Conservation (phyloP, 495 filamentous ascomycete genomes). For the Neurospora sp. region DNA sequence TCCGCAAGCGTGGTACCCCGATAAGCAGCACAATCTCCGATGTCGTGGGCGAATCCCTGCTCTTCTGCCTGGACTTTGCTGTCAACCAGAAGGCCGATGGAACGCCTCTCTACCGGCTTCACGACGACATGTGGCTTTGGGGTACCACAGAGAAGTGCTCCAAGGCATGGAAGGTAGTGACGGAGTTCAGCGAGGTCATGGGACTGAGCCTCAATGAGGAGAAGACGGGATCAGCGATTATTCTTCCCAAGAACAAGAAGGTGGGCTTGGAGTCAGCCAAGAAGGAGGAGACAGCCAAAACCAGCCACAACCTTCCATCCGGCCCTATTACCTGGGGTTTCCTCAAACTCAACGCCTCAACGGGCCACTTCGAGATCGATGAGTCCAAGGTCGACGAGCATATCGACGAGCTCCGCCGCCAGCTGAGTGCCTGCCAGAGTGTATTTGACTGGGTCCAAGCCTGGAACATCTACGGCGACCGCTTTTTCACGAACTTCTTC, state of each 20-base stretch:
- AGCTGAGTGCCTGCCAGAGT: conserved; percentile 43
- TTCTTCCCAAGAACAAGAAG: conserved; percentile 14
- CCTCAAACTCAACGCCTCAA: conserved; percentile 42
- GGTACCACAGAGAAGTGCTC: conserved; percentile 43
- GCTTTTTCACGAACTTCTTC: conserved; percentile 57
- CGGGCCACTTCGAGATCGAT: conserved; percentile 50
- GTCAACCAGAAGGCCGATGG: conserved; percentile 48
- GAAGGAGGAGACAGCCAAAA: neutral
- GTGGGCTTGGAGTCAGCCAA: neutral
- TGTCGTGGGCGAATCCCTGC: conserved; percentile 47
- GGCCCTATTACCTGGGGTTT: conserved; percentile 57
- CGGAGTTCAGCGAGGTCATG: conserved; percentile 40
- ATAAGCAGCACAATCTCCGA: conserved; percentile 47
- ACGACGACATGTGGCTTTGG: conserved; percentile 67
- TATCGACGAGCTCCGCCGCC: conserved; percentile 45
- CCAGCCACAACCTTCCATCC: conserved; percentile 27
- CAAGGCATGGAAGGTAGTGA: conserved; percentile 49
- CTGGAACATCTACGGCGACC: conserved; percentile 54
- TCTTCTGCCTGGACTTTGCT: conserved; percentile 58
- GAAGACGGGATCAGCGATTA: conserved; percentile 46
- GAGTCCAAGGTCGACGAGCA: conserved; percentile 49
- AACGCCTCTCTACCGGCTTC: conserved; percentile 49
- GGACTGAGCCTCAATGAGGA: conserved; percentile 49
- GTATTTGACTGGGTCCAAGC: conserved; percentile 54
- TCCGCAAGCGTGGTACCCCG: conserved; percentile 47